Percentiles rank a stretch among this genome's conserved stretches.
These are phyloP conservation scores for Phylloporus arenicola DNA, from an alignment of 768 basidiomycete species.

Conservation along the genomic window DNA sequence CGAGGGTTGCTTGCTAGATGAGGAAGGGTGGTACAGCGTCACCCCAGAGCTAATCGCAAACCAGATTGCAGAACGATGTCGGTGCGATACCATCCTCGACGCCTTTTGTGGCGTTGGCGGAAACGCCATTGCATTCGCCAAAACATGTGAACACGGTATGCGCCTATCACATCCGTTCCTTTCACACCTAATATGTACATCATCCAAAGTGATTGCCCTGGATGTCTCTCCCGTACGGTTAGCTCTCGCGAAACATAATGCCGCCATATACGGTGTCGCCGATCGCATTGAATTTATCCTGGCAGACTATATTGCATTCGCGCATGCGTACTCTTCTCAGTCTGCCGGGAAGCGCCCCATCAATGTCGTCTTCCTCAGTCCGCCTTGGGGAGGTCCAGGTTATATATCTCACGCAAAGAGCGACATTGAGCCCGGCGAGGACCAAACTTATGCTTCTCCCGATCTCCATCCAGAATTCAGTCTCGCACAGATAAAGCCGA, in stretches of 20 bases:
- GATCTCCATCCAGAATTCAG: constrained; percentile 53
- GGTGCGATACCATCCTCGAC: constrained; percentile 79
- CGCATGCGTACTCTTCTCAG: constrained; percentile 42
- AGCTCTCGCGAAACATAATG: constrained; percentile 89
- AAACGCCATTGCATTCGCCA: constrained; percentile 95
- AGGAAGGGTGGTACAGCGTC: constrained; percentile 97
- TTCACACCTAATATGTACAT: neutral
- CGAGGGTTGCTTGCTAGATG: constrained; percentile 80
- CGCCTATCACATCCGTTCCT: neutral
- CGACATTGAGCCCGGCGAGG: neutral
- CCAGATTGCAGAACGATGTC: constrained; percentile 91
- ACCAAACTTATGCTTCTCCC: neutral
- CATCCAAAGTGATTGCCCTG: constrained; percentile 79
- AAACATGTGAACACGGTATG: constrained; percentile 91
- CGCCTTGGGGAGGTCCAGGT: constrained; percentile 90
- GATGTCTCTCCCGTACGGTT: constrained; percentile 84
- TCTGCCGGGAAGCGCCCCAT: constrained; percentile 45
- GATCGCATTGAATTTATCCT: constrained; percentile 94
- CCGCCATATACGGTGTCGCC: constrained; percentile 87
- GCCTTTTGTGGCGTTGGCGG: constrained; percentile 98
- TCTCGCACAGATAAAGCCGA: constrained; percentile 67
- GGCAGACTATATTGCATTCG: constrained; percentile 80
- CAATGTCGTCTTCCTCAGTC: constrained; percentile 89
- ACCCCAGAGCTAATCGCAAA: constrained; percentile 90
- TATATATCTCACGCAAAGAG: constrained; percentile 41